A percentile compares a stretch with the other conserved stretches of the same genome.
Conservation (phyloP, 768 basidiomycete species). For the Butyriboletus loyo region DNA sequence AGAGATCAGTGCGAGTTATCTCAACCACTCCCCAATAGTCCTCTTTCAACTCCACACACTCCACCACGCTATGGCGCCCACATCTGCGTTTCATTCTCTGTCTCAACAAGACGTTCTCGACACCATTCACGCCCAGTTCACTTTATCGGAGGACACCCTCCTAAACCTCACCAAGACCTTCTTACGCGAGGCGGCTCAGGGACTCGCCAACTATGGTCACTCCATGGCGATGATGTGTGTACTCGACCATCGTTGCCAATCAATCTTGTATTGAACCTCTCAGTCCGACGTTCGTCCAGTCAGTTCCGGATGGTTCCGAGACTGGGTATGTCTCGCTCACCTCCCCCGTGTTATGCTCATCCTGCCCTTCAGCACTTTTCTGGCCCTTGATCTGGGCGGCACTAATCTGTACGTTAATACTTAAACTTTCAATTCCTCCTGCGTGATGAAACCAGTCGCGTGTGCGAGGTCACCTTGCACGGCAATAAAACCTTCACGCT, state of each 20-base stretch:
- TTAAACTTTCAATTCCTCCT: background rate
- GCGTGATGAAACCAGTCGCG: slow-evolving; percentile 57
- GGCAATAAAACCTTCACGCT: slow-evolving; percentile 88
- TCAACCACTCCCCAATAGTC: background rate
- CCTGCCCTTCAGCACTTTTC: slow-evolving; percentile 67
- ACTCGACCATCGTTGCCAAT: background rate
- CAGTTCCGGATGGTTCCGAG: slow-evolving; percentile 91
- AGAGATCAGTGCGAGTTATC: too few relatives aligned
- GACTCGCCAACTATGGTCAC: slow-evolving; percentile 69
- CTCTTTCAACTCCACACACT: background rate
- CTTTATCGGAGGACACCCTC: slow-evolving; percentile 58
- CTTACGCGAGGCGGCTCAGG: slow-evolving; percentile 72
- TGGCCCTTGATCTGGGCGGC: slow-evolving; percentile 95
- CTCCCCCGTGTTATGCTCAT: slow-evolving; percentile 4
- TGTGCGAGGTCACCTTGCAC: slow-evolving; percentile 89
- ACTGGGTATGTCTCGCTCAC: slow-evolving; percentile 60
- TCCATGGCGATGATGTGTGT: slow-evolving; percentile 91
- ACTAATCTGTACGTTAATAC: slow-evolving; percentile 80
- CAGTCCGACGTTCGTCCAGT: slow-evolving; percentile 94
- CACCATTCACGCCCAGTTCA: slow-evolving; percentile 71
- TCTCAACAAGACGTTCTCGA: slow-evolving; percentile 52
- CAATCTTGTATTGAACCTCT: background rate
- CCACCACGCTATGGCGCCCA: slow-evolving; percentile 31
- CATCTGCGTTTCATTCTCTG: slow-evolving; percentile 41
- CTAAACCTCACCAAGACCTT: slow-evolving; percentile 74